Evolutionary conservation across 306 rosid genomes (phyloP), one percentile per base, ranked within the genome.

Genomic region (Ormosia semicastrata): DNA sequence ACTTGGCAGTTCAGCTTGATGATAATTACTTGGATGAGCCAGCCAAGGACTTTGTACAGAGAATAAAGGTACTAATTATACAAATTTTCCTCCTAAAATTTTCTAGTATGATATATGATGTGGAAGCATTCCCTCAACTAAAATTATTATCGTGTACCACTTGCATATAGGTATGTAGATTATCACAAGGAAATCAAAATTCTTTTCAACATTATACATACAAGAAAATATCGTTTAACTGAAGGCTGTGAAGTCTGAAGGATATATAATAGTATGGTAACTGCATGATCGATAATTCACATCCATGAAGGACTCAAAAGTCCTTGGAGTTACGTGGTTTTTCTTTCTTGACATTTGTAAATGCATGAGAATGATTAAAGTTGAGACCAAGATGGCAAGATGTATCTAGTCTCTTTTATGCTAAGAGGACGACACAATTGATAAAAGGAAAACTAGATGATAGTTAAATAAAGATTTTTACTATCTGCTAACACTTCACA

Each of bases 1-100:
- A 97, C 73, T 76, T 93, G 88, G 97, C 98, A 24, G 97, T 93
- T 85, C 93, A 93, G 77, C 85, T 67, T 59, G 93, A 93, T 84
- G 98, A 93, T 66, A 84, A 14, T 82, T 93, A 93, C 89, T 85
- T 93, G 90, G 92, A 93, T 85, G 47, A 78, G 66, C 98, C 98
- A 60, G 97, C 98, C 75, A 77, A 65, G 84, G 94, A 81, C 37
- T 90, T 91, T 75, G 89, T 93, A 43, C 87, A 89, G 73, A 93
- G 86, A 90, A 82, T 93, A 67, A 91, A 90, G 94, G 98, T 93
- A 80, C 17, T 74, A 46, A 12, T 59, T 63, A 24, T 83, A 52
- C 29, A 49, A 60, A 37, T 39, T 66, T 71, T 85, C 67, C 39
- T 81, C 17, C 37, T 66, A 40, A 33, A 11, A 24, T 54, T 41